Evolutionary conservation across 352 stramenopile species (phyloP).

Genomic region (Phytophthora brassicae): DNA sequence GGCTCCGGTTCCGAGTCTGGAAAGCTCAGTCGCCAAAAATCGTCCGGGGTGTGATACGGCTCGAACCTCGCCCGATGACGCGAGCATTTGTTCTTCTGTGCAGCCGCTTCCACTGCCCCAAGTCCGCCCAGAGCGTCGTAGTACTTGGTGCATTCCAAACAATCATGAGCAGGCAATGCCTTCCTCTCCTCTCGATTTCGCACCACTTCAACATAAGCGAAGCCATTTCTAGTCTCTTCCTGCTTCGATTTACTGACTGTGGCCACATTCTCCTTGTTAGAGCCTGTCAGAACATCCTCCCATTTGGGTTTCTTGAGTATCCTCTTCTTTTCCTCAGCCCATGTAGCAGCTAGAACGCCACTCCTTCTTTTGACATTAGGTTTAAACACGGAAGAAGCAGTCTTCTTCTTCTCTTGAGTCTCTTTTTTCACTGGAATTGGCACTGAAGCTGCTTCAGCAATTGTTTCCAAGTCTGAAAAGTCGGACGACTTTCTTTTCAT

Average conservation of each 20-base stretch:
- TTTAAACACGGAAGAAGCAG: background rate
- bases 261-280: constrained; percentile 21
- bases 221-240: constrained; percentile 21
- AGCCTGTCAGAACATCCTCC: constrained; percentile 7
- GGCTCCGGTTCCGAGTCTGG: constrained; percentile 50
- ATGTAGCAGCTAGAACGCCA: constrained; percentile 28
- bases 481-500: constrained; percentile 19
- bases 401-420: constrained; percentile 5
- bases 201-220: constrained; percentile 76
- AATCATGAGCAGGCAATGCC: constrained; percentile 64
- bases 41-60: constrained; percentile 79
- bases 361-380: constrained; percentile 14
- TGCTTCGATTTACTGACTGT: background rate
- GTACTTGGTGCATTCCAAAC: constrained; percentile 76
- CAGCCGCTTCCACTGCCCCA: constrained; percentile 34
- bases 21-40: constrained; percentile 86
- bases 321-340: constrained; percentile 46
- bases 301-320: constrained; percentile 30
- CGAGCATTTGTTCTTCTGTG: constrained; percentile 64
- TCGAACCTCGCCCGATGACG: constrained; percentile 74
- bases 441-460: background rate
- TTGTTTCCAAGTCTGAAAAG: background rate
- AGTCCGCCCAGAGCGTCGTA: constrained; percentile 67
- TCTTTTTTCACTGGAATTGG: constrained; percentile 4
- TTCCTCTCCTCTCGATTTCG: constrained; percentile 68